A percentile compares a stretch with the other conserved stretches of the same genome.
These are phyloP conservation scores for Fraxinus ornus DNA, from an alignment of 305 asterid genomes.

Conservation along the genomic window DNA sequence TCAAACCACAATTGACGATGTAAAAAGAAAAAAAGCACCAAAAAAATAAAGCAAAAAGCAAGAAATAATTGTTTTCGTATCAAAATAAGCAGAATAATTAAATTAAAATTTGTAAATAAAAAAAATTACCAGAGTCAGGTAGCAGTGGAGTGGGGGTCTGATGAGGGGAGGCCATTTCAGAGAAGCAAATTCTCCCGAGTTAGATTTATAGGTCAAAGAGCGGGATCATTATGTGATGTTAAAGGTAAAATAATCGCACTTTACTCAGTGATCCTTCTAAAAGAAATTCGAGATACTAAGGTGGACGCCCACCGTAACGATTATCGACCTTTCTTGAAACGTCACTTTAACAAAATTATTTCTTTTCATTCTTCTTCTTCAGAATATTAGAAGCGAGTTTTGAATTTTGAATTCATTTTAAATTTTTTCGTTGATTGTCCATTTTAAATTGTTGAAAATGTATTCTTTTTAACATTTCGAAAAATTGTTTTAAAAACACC, in stretches of 20 bases:
- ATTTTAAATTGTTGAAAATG: no score
- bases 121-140: conserved; percentile 57
- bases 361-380: no score
- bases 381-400: no score
- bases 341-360: not conserved
- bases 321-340: not conserved
- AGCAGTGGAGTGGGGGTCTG: conserved; percentile 59
- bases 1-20: conserved; percentile 16
- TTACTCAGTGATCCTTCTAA: not conserved
- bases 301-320: not conserved
- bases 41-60: not conserved
- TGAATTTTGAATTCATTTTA: no score
- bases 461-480: no score
- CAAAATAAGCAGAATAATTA: not conserved
- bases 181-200: conserved; percentile 28
- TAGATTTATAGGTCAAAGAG: conserved; percentile 26
- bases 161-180: conserved; percentile 68
- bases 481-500: no score
- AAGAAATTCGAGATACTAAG: not conserved
- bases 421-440: no score
- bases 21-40: no score
- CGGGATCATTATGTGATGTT: conserved; percentile 31
- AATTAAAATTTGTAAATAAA: not conserved
- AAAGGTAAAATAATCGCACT: not conserved
- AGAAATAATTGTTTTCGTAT: not conserved